These are phyloP conservation scores for Jaltomata sinuosa DNA, from an alignment of 257 asterid species.

Conservation along the genomic window DNA sequence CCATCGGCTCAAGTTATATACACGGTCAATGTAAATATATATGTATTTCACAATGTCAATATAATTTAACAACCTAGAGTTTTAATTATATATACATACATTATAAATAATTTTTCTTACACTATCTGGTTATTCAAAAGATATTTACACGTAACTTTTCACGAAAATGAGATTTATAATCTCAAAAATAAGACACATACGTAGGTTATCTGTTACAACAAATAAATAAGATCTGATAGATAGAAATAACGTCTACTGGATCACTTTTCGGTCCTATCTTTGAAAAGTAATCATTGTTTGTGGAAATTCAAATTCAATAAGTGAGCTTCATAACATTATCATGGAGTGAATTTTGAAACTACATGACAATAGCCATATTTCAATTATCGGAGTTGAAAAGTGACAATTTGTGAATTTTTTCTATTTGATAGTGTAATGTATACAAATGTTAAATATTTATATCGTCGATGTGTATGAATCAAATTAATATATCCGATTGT, in stretches of 20 bases:
- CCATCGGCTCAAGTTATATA: no score
- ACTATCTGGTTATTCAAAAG: not conserved
- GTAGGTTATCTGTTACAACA: no score
- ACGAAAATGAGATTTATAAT: not conserved
- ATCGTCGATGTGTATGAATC: not conserved
- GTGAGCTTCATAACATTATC: not conserved
- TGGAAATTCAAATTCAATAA: not conserved
- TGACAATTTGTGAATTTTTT: not conserved
- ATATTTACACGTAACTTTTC: not conserved
- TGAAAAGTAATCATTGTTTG: not conserved
- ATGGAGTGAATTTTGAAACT: not conserved
- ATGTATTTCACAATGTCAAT: not conserved
- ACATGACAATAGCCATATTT: not conserved
- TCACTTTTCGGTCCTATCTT: not conserved
- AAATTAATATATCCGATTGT: not conserved
- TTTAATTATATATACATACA: not conserved
- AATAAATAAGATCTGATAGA: not conserved
- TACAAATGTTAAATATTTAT: not conserved
- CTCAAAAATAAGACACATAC: not conserved
- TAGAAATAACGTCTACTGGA: not conserved
- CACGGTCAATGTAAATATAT: not conserved
- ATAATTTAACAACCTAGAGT: not conserved
- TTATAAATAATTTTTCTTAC: not conserved
- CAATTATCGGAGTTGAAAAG: not conserved
- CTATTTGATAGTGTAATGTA: not conserved